Evolutionary conservation across 768 basidiomycete species (phyloP).

Genomic region (Kwoniella sp.): DNA sequence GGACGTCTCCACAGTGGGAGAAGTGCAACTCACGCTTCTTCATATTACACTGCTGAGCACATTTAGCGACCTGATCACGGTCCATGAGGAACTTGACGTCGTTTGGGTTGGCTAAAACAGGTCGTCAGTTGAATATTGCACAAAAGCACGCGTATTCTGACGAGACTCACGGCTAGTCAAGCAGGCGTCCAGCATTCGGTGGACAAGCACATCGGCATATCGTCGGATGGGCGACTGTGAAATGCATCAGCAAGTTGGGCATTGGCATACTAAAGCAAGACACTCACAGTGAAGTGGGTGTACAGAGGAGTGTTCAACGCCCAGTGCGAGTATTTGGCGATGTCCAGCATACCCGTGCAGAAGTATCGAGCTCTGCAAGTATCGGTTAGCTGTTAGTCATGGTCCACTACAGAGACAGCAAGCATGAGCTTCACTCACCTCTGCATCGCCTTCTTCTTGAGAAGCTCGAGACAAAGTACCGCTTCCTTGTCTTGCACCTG

Average conservation of each 20-base stretch:
- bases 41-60: slow-evolving; percentile 98
- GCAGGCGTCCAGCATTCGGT: slow-evolving; percentile 91
- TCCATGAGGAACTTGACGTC: slow-evolving; percentile 96
- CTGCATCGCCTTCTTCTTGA: slow-evolving; percentile 88
- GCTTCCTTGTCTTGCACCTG: slow-evolving; percentile 71
- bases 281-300: slow-evolving; percentile 59
- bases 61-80: slow-evolving; percentile 93
- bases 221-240: slow-evolving; percentile 65
- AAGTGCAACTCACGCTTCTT: slow-evolving; percentile 56
- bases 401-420: not conserved
- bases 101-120: slow-evolving; percentile 54
- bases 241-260: slow-evolving; percentile 59
- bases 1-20: not conserved
- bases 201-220: slow-evolving; percentile 83
- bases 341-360: slow-evolving; percentile 98
- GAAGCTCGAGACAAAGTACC: slow-evolving; percentile 74
- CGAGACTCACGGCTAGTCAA: slow-evolving; percentile 56
- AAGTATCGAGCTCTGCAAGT: slow-evolving; percentile 80
- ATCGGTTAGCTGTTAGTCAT: not conserved
- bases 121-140: not conserved
- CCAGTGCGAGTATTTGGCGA: slow-evolving; percentile 94
- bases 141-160: not conserved
- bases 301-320: slow-evolving; percentile 87
- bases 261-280: slow-evolving; percentile 58
- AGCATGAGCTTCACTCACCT: slow-evolving; percentile 43